phyloP scores from a whole-genome alignment of 2,329 filamentous ascomycete genomes.

The Ustulina deusta region DNA sequence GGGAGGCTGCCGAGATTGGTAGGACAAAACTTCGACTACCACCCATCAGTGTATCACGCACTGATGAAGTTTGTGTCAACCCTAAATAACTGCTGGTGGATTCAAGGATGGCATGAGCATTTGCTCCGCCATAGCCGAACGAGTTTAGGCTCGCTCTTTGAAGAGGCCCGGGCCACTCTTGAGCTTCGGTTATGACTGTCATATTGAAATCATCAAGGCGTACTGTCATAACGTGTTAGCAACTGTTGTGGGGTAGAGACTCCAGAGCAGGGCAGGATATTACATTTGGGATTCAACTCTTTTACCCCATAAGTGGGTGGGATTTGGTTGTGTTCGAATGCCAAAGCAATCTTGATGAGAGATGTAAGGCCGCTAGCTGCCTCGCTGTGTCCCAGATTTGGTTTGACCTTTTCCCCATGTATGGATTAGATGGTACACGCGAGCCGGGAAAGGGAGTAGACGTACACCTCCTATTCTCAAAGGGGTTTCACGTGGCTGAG shows the following conservation, averaged over 20 bases:
- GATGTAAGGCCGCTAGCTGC: slow-evolving; percentile 13
- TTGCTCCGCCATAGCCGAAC: slow-evolving; percentile 24
- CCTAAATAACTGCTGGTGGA: neutral
- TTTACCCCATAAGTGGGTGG: slow-evolving; percentile 12
- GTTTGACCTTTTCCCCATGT: no score
- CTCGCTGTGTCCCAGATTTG: slow-evolving; percentile 26
- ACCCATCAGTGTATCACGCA: no score
- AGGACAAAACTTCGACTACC: no score
- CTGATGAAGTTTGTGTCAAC: no score
- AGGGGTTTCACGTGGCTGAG: no score
- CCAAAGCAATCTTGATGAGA: slow-evolving; percentile 7
- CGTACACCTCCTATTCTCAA: no score
- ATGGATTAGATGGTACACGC: no score
- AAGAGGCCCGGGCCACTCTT: neutral
- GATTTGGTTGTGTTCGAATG: neutral
- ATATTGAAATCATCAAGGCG: neutral
- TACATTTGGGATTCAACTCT: neutral
- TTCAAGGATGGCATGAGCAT: slow-evolving; percentile 23
- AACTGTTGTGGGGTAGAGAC: no score
- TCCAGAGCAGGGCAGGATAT: no score
- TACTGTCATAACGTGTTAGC: slow-evolving; percentile 11
- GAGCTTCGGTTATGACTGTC: neutral
- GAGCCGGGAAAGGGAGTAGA: no score
- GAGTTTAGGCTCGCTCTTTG: slow-evolving; percentile 11
- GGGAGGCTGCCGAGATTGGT: no score